Evolutionary conservation across 2,329 filamentous ascomycete species (phyloP), one percentile per base, ranked within the genome.

Genomic region (Daldinia eschscholtzii): DNA sequence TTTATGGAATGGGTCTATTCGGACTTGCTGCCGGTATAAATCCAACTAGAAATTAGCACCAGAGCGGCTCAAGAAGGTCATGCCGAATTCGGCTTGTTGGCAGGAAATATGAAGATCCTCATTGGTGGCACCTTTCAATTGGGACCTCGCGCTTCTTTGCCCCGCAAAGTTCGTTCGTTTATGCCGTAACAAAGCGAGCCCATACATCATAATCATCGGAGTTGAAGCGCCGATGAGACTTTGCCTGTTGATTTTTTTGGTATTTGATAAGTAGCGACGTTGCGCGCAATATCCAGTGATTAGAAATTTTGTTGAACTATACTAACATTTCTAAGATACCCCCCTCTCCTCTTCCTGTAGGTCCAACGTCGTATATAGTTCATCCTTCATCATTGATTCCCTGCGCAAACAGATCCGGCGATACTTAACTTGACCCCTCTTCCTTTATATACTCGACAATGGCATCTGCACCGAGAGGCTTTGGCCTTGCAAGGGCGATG

Each of bases 401-500:
- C 23, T 28, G 23, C 3, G 23, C 18, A 42, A 50, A 13, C 26
- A n/a, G 42, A 15, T 23, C 50, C 6, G 41, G 33, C 18, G 13
- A 55, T 26, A 65, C 60, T 46, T 63, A 9, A 7, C 35, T 48
- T 9, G 20, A 23, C 20, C 20, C 20, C 37, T 28, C 12, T 60
- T 61, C 13, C 13, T 58, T 57, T 18, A 46, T 46, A 23, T 50
- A 30, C 37, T 28, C 70, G 56, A 33, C 12, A 35, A 77, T 77
- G 76, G 67, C 75, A 39, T 62, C 72, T 30, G 46, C 68, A 37
- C 73, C 59, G 46, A 76, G 67, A 59, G 68, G 70, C 44, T 65
- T 65, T 57, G 76, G 75, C 62, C 68, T 76, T 30, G 59, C 70
- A 33, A 73, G 74, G 39, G 72, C 61, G 15, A 58, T 77, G 33